Base-by-base conservation (phyloP, 2,329 filamentous ascomycete species). In the Aspergillus sp. region DNA sequence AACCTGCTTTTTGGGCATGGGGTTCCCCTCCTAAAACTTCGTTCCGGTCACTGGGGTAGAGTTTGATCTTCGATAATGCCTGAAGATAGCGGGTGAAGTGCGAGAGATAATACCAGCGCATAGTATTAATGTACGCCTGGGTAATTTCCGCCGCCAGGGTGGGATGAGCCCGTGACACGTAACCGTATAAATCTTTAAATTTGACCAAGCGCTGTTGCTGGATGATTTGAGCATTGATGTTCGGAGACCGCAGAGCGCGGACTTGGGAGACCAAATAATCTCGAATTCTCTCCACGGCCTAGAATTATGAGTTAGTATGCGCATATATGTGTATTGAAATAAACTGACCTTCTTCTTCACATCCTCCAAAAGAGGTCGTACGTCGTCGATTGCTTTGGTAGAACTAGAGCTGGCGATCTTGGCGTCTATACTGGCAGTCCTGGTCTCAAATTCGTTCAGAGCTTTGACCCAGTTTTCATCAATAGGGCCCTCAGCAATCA, bases 51-150 rank as follows among this genome's bases (percentile, higher is more conserved):
- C 96, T 81, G 4, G 82, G 75, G 69, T 97, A 92, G 3, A 98
- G 75, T 68, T 90, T 93, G 59, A 99, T 82, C 73, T 91, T 96
- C 55, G 89, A 88, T 6, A 99, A 81, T 0, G 95, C 88, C 66
- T 88, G 87, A 62, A 90, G 87, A 73, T 99, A 99, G 35, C 93
- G 87, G 3, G 85, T 87, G 70, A 99, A 99, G 72, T 97, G 91
- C 64, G 90, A 95, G 53, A 89, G 78, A 71, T 98, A 98, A 70
- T 99, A 99, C 95, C 95, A 99, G 53, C 92, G 87, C 91, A 99
- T 99, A 0, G 96, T 99, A 73, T 97, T 96, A 78, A 96, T 88
- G 69, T 99, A 99, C 3, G 96, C 95, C 71, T 91, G 89, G 8
- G 87, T 87, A 63, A 99, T 96, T 74, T 99, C 91, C 53, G 93